Base-by-base conservation (phyloP, 257 asterid genomes). In the Lycium ferocissimum region DNA sequence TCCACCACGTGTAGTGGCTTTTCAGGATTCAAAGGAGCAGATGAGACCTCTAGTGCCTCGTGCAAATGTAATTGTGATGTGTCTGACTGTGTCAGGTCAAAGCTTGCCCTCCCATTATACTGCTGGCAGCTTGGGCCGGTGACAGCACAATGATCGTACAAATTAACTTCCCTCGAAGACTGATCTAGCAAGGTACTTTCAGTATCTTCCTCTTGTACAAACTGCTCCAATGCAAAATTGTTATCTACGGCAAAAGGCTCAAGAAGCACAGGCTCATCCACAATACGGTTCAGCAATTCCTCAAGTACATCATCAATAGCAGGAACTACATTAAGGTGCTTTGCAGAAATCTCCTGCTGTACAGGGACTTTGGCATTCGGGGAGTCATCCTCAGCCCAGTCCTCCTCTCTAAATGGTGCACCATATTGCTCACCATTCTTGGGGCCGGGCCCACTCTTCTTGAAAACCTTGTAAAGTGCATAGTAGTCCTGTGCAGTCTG, bases 361-460 rank as follows among this genome's bases (percentile, higher is more conserved):
- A 80, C 56, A 59, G 72, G 58, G 67, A 82, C 82, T 67, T 86
- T 84, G 47, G 84, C 85, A 47, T 88, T 89, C 37, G 18, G 80
- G 45, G 35, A 22, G 40, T 85, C 95, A 82, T 90, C 97, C 62
- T 90, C 92, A 70, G 56, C 90, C 99, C 99, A 97, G 18, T 97
- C 98, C 88, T 97, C 99, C 86, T 97, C 99, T 87, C 88, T 91
- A 83, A 97, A 97, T 1, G 90, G 91, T 14, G 99, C 99, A 51
- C 99, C 99, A 86, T 97, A 97, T 83, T 97, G 96, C 93, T 94
- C 99, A 1, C 99, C 98, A 81, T 95, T 95, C 88, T 95, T 97
- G n/a, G 99, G 99, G 63, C 99, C 99, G 37, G 98, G 91, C 14
- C 99, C 99, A 84, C 99, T 97, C 89, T 97, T 97, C 90, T 95